Percentiles rank a stretch among this genome's conserved stretches.
Conservation (phyloP, 345 rosid genomes). For the Ceriops tagal region DNA sequence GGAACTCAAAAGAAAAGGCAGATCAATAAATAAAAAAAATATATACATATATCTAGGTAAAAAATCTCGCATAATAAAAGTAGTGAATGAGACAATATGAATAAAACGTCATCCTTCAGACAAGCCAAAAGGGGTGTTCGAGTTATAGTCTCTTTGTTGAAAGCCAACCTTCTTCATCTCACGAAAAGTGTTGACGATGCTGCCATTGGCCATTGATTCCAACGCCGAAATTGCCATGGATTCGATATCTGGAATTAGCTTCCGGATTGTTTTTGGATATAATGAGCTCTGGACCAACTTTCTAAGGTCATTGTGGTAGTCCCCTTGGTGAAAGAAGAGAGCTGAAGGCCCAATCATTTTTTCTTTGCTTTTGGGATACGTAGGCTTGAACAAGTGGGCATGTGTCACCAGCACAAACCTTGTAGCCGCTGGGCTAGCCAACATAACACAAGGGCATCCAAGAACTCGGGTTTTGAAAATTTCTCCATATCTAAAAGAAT, state of each 20-base stretch:
- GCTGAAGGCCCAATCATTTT: conserved; percentile 73
- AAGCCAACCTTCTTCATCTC: conserved; percentile 72
- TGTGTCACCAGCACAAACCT: conserved; percentile 73
- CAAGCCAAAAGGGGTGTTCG: background rate
- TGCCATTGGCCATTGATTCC: conserved; percentile 44
- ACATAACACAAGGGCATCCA: conserved; percentile 85
- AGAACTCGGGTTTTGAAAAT: conserved; percentile 75
- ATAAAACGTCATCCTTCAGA: too few species aligned
- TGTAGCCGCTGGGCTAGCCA: conserved; percentile 76
- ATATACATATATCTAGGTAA: background rate
- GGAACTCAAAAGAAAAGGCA: conserved; percentile 12
- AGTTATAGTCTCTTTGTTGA: background rate
- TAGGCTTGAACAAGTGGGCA: conserved; percentile 79
- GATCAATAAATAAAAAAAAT: conserved; percentile 3
- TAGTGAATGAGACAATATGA: background rate
- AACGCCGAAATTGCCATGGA: conserved; percentile 46
- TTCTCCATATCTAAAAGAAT: conserved; percentile 59
- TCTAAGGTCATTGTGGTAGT: conserved; percentile 59
- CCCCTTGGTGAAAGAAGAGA: conserved; percentile 76
- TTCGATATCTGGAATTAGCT: conserved; percentile 54
- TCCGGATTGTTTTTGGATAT: conserved; percentile 51
- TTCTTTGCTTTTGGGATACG: conserved; percentile 86
- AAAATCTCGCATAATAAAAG: conserved; percentile 1
- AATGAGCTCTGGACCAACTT: conserved; percentile 65
- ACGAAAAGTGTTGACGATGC: conserved; percentile 52